Conservation (phyloP, 2,329 filamentous ascomycete genomes). For the Coniochaeta pulveracea region DNA sequence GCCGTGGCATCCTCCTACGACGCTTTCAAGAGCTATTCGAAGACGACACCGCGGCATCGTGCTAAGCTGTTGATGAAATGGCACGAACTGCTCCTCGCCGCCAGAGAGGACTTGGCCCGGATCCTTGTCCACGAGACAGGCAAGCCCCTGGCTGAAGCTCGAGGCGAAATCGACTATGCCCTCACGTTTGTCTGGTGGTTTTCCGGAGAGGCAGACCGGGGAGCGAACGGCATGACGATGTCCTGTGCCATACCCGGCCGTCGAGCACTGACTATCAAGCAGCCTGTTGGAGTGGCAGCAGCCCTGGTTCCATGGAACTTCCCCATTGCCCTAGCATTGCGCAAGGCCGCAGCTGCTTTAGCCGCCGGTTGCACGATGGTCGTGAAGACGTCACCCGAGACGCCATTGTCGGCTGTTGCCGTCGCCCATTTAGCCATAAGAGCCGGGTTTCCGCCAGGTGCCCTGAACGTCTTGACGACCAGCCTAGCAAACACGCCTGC, state of each 20-base stretch:
- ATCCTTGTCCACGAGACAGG: slow-evolving; percentile 39
- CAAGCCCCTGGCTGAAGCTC: slow-evolving; percentile 42
- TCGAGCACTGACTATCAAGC: slow-evolving; percentile 61
- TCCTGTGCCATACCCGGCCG: slow-evolving; percentile 49
- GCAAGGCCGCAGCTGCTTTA: slow-evolving; percentile 56
- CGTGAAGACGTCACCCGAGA: slow-evolving; percentile 61
- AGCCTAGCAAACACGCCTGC: slow-evolving; percentile 30
- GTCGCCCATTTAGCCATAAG: slow-evolving; percentile 55
- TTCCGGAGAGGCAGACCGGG: slow-evolving; percentile 33
- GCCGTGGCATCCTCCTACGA: slow-evolving; percentile 23
- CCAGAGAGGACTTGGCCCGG: slow-evolving; percentile 25
- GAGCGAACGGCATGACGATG: slow-evolving; percentile 45
- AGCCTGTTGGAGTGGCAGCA: slow-evolving; percentile 57
- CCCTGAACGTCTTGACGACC: slow-evolving; percentile 42
- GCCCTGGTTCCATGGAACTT: slow-evolving; percentile 68
- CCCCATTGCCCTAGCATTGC: slow-evolving; percentile 54
- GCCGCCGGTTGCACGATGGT: slow-evolving; percentile 68
- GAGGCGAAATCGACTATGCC: slow-evolving; percentile 44
- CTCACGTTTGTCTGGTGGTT: slow-evolving; percentile 46
- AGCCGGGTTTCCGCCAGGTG: slow-evolving; percentile 66
- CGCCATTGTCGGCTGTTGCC: slow-evolving; percentile 60
- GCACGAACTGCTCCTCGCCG: slow-evolving; percentile 22
- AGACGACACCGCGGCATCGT: slow-evolving; percentile 22
- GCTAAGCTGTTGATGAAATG: slow-evolving; percentile 23
- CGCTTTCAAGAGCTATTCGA: slow-evolving; percentile 26